Evolutionary conservation across 2,329 filamentous ascomycete genomes (phyloP).

Genomic region (Botrytis pseudocinerea): DNA sequence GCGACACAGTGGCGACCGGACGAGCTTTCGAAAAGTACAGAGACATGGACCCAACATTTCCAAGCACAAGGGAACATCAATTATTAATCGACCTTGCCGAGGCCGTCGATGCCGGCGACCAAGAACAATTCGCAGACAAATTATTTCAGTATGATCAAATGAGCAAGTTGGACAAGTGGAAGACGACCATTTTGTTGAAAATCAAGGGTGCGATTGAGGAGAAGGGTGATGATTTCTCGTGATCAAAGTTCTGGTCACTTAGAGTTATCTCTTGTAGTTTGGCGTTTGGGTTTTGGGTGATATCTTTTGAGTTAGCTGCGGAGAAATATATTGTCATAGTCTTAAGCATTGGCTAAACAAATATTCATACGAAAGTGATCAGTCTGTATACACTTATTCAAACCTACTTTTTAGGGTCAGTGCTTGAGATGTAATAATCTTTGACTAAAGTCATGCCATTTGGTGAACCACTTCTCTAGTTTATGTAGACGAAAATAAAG

Average conservation of each 20-base stretch:
- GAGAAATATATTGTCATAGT: slow-evolving; percentile 9
- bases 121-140: slow-evolving; percentile 82
- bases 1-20: slow-evolving; percentile 75
- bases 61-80: slow-evolving; percentile 75
- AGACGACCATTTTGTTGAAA: slow-evolving; percentile 79
- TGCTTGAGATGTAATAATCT: neutral
- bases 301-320: slow-evolving; percentile 4
- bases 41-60: slow-evolving; percentile 77
- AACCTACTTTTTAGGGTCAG: neutral
- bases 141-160: slow-evolving; percentile 88
- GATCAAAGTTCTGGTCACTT: slow-evolving; percentile 4
- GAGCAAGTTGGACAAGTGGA: slow-evolving; percentile 95
- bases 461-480: neutral
- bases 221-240: slow-evolving; percentile 68
- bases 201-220: slow-evolving; percentile 83
- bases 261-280: neutral
- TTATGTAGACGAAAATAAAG: neutral
- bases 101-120: slow-evolving; percentile 74
- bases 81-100: slow-evolving; percentile 75
- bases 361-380: neutral
- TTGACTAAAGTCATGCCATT: neutral
- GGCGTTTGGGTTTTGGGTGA: slow-evolving; percentile 18
- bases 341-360: neutral
- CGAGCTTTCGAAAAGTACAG: slow-evolving; percentile 80
- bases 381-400: neutral